phyloP scores from a whole-genome alignment of 2,329 filamentous ascomycete species.

The Penicillium sp. region DNA sequence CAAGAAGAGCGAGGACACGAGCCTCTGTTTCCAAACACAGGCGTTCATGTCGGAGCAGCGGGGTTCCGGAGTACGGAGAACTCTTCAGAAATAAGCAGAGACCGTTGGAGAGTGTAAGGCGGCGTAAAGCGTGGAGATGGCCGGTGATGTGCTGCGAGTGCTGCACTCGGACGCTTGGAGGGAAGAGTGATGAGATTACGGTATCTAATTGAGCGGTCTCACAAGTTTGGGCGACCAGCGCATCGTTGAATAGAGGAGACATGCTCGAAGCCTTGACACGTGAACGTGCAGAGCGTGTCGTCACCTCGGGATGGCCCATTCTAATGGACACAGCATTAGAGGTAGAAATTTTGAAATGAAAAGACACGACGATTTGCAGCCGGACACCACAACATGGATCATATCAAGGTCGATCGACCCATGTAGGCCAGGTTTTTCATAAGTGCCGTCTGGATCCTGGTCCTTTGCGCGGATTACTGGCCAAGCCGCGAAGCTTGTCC shows the following conservation, averaged over 20 bases:
- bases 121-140: slow-evolving; percentile 33
- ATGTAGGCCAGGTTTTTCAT: too few species aligned
- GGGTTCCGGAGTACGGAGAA: slow-evolving; percentile 28
- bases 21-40: slow-evolving; percentile 38
- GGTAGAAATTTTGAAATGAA: neutral
- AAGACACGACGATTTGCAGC: neutral
- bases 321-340: slow-evolving; percentile 3
- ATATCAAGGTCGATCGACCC: neutral
- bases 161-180: slow-evolving; percentile 26
- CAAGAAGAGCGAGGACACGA: slow-evolving; percentile 32
- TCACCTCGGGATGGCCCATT: slow-evolving; percentile 10
- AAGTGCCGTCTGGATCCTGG: too few species aligned
- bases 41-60: slow-evolving; percentile 38
- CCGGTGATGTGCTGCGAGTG: slow-evolving; percentile 19
- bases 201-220: slow-evolving; percentile 23
- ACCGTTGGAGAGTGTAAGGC: slow-evolving; percentile 36
- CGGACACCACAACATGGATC: neutral
- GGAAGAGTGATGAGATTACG: slow-evolving; percentile 29
- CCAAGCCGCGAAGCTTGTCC: neutral
- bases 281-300: slow-evolving; percentile 6
- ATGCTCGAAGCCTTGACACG: slow-evolving; percentile 5
- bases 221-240: slow-evolving; percentile 6
- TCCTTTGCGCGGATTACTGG: too few species aligned
- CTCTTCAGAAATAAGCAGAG: slow-evolving; percentile 34
- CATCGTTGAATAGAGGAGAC: slow-evolving; percentile 1